Conservation (phyloP, 495 filamentous ascomycete genomes). For the Xylaria longipes region DNA sequence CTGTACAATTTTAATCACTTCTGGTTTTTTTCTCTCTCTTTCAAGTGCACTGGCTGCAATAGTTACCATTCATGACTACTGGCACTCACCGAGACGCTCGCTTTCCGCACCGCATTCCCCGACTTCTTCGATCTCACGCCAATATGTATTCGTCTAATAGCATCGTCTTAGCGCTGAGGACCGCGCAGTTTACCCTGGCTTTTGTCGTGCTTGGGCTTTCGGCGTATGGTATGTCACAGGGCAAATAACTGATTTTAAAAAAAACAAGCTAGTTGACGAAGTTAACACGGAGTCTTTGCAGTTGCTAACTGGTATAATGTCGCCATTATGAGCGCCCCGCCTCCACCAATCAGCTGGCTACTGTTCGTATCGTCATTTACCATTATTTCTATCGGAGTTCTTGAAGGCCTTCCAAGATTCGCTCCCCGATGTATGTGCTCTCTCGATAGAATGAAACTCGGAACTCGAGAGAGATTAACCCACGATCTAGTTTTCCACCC, state of each 20-base stretch:
- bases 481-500: slow-evolving; percentile 57
- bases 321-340: slow-evolving; percentile 52
- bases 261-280: neutral
- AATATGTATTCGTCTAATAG: slow-evolving; percentile 33
- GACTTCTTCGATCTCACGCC: slow-evolving; percentile 25
- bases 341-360: slow-evolving; percentile 72
- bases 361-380: slow-evolving; percentile 73
- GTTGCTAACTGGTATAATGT: slow-evolving; percentile 61
- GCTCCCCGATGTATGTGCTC: slow-evolving; percentile 44
- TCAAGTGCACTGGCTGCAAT: slow-evolving; percentile 36
- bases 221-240: slow-evolving; percentile 66
- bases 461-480: neutral
- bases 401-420: slow-evolving; percentile 68
- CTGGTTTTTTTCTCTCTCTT: slow-evolving; percentile 29
- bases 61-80: slow-evolving; percentile 31
- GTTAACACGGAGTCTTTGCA: slow-evolving; percentile 14
- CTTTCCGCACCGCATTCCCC: slow-evolving; percentile 34
- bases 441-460: neutral
- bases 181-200: slow-evolving; percentile 66
- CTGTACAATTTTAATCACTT: slow-evolving; percentile 24
- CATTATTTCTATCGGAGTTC: slow-evolving; percentile 66
- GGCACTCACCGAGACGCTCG: slow-evolving; percentile 37
- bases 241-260: neutral
- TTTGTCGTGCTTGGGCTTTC: slow-evolving; percentile 72
- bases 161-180: slow-evolving; percentile 43